Evolutionary conservation across 257 asterid species (phyloP), one percentile per base, ranked within the genome.

Genomic region (Solanum bulbocastanum): DNA sequence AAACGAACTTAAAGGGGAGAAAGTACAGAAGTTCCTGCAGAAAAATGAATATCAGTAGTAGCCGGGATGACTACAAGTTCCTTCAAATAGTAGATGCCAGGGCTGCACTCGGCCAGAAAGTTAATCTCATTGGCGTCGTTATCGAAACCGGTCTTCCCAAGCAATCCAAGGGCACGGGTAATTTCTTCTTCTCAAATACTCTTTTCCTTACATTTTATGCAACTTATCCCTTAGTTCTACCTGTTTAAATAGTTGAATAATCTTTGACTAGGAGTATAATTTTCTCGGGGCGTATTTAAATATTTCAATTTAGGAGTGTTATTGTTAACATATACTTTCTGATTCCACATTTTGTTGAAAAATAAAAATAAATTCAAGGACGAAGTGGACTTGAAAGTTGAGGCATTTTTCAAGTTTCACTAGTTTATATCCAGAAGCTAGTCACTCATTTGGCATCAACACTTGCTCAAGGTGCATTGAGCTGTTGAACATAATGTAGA

Each of bases 161-260:
- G 87, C 90, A 58, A 56, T 87, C 95, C 76, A 91, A 72, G 73
- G 98, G 98, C 92, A 92, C 97, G 40, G 98, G 98, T 94, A 83
- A n/a, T 46, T 56, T 16, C 72, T 68, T 83, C 66, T 58, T 30
- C 69, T 73, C 25, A 46, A 33, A 5, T 82, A n/a, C 37, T 42
- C 27, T 71, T 74, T 44, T 44, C n/a, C 37, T 44, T 44, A 10
- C 25, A 9, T n/a, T 8, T 27, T 42, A 36, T 73, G 2, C 32
- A 22, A 36, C 14, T 27, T 69, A 14, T 72, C 39, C 36, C 11
- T 30, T 14, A 32, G 32, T n/a, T n/a, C 71, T n/a, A 18, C 11
- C 58, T 10, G 30, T 75, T 75, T 75, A n/a, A 20, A 44, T 78
- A 40, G 36, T 13, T 78, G 37, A 78, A 14, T 78, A 42, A 13